Evolutionary conservation across 768 basidiomycete species (phyloP), one percentile per base, ranked within the genome.

Genomic region (Phanerochaete carnosa): DNA sequence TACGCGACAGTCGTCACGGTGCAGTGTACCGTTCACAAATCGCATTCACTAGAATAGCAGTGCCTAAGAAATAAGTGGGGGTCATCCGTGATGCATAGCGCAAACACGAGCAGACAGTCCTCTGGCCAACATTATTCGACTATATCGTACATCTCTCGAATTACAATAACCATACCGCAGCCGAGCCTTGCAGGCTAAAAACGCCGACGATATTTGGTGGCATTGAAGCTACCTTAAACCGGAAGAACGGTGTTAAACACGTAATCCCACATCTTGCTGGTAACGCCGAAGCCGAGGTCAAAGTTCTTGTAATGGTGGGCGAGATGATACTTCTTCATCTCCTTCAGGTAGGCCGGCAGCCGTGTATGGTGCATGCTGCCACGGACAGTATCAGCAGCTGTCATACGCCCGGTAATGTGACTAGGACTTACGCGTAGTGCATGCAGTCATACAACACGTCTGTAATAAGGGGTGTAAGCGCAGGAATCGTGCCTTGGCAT

Each of bases 281-380:
- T 98, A 12, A 98, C 95, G 32, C 96, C 95, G 70, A 95, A 98
- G 19, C 95, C 95, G 46, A 98, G 89, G 70, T 97, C 94, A 72
- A 94, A 96, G 78, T 97, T 96, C 76, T 97, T 97, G 80, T 96
- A 97, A 73, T 98, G 96, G 70, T 98, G 95, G 7, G 94, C 95
- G 64, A 99, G 83, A 68, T 99, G 97, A 70, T 98, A 98, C 71
- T 92, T 92, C 80, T 99, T 99, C 90, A 92, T 90, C 71, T 94
- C 89, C 60, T 81, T 82, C 76, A 98, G 73, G 76, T 98, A 97
- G 35, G 86, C 77, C 2, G 94, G 94, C 25, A 96, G 84, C 65
- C 79, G 85, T 2, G 91, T 89, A 76, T 97, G 94, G 71, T 96
- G 95, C 59, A 95, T 79, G 25, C 88, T 86, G 65, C 33, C 62